Percentiles rank a stretch among this genome's conserved stretches.
Evolutionary conservation across 2,329 filamentous ascomycete species (phyloP).

Genomic region (Biscogniauxia marginata): DNA sequence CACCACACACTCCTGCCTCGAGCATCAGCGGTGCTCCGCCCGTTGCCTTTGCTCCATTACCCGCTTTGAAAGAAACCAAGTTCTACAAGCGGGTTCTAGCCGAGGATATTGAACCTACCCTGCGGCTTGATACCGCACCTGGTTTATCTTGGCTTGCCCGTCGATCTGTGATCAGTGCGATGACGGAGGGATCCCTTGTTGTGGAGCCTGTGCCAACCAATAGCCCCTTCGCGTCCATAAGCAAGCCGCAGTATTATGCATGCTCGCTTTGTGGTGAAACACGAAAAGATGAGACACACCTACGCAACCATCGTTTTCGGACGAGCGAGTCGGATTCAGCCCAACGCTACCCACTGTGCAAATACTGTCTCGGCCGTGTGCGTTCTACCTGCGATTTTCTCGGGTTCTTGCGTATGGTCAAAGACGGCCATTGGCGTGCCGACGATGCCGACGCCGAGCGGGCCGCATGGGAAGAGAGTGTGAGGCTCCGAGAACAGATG

Average conservation of each 20-base stretch:
- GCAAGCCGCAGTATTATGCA: conserved; percentile 58
- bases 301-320: conserved; percentile 83
- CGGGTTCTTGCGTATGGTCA: conserved; percentile 85
- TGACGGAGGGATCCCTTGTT: conserved; percentile 81
- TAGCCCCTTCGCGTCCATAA: conserved; percentile 47
- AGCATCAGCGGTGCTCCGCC: conserved; percentile 45
- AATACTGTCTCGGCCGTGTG: conserved; percentile 80
- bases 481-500: conserved; percentile 87
- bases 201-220: conserved; percentile 80
- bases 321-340: conserved; percentile 84
- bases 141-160: conserved; percentile 92
- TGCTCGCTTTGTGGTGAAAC: conserved; percentile 89
- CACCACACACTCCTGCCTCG: conserved; percentile 57
- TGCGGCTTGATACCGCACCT: conserved; percentile 85
- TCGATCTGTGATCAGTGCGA: conserved; percentile 76
- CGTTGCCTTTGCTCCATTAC: conserved; percentile 40
- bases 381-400: conserved; percentile 90
- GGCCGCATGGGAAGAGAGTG: conserved; percentile 91
- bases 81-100: conserved; percentile 89
- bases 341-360: conserved; percentile 85
- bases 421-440: conserved; percentile 87
- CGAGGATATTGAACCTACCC: conserved; percentile 92
- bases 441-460: conserved; percentile 82
- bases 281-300: conserved; percentile 67
- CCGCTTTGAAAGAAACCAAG: conserved; percentile 79